These are phyloP conservation scores for Malassezia pachydermatis DNA, from an alignment of 1,284 basidiomycete species.

Conservation along the genomic window DNA sequence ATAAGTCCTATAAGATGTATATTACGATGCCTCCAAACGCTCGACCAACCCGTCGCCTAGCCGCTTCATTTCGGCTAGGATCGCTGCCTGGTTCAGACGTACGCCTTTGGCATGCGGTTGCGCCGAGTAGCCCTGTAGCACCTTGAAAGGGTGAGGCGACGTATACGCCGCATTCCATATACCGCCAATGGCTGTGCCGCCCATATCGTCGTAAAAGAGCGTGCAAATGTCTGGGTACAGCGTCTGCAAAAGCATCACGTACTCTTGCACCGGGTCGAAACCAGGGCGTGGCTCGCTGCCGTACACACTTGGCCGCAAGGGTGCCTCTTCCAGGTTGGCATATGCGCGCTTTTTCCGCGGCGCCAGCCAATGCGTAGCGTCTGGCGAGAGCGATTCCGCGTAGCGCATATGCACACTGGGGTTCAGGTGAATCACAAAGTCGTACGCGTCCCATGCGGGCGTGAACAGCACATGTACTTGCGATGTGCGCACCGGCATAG, in stretches of 20 bases:
- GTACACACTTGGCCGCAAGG: constrained; percentile 41
- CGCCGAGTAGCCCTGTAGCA: constrained; percentile 67
- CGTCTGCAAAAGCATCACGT: constrained; percentile 59
- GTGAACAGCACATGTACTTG: constrained; percentile 62
- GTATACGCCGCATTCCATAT: constrained; percentile 68
- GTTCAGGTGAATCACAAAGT: constrained; percentile 70
- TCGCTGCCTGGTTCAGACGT: constrained; percentile 59
- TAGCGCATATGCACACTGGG: constrained; percentile 63
- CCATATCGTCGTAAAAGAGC: constrained; percentile 74
- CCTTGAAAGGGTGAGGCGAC: constrained; percentile 60
- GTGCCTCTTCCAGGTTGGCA: constrained; percentile 50
- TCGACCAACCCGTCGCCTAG: constrained; percentile 63
- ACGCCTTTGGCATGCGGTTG: constrained; percentile 49
- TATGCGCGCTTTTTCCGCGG: constrained; percentile 50
- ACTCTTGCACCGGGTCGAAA: constrained; percentile 67
- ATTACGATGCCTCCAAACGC: constrained; percentile 20
- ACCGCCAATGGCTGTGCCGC: constrained; percentile 65
- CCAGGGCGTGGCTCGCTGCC: constrained; percentile 25
- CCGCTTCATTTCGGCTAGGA: constrained; percentile 69
- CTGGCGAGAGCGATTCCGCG: constrained; percentile 49
- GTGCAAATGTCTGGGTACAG: constrained; percentile 67
- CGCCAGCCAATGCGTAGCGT: constrained; percentile 22
- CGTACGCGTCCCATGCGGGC: constrained; percentile 73
- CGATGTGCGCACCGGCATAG: not conserved
- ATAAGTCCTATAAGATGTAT: not conserved